Conservation (phyloP, 2,329 filamentous ascomycete species). For the Aspergillus tanneri region DNA sequence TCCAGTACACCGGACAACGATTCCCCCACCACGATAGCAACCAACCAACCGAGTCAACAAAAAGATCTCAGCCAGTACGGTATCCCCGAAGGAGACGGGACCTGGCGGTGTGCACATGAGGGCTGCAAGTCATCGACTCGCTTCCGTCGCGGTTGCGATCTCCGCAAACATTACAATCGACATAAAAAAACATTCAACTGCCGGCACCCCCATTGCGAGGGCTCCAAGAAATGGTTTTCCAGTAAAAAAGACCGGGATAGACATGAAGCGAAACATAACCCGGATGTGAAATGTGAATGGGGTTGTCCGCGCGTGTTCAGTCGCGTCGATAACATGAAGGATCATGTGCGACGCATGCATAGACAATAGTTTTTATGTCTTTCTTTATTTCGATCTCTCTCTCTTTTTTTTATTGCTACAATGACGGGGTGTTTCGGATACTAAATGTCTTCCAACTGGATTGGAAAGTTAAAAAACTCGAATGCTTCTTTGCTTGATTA, state of each 20-base stretch:
- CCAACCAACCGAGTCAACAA: constrained; percentile 2
- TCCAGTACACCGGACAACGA: background rate
- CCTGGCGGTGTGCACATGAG: constrained; percentile 60
- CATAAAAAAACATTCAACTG: constrained; percentile 63
- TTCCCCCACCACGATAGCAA: background rate
- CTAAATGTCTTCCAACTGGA: no score
- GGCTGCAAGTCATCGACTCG: constrained; percentile 59
- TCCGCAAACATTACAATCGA: constrained; percentile 63
- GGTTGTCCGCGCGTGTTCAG: constrained; percentile 60
- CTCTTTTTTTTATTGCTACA: no score
- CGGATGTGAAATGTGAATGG: constrained; percentile 60
- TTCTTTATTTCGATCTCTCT: background rate
- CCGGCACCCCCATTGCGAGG: constrained; percentile 58
- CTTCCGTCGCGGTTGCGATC: constrained; percentile 60
- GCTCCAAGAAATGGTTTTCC: constrained; percentile 58
- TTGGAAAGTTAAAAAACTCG: no score
- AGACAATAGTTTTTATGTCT: constrained; percentile 15
- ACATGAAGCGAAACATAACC: constrained; percentile 64
- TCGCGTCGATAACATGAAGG: constrained; percentile 62
- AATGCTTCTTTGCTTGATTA: background rate
- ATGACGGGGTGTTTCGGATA: no score
- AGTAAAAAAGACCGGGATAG: constrained; percentile 62
- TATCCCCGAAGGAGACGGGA: constrained; percentile 34
- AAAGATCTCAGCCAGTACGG: constrained; percentile 36
- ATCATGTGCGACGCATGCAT: constrained; percentile 49